Conservation (phyloP, 148 eudicot genomes). For the Camellia granthamiana region DNA sequence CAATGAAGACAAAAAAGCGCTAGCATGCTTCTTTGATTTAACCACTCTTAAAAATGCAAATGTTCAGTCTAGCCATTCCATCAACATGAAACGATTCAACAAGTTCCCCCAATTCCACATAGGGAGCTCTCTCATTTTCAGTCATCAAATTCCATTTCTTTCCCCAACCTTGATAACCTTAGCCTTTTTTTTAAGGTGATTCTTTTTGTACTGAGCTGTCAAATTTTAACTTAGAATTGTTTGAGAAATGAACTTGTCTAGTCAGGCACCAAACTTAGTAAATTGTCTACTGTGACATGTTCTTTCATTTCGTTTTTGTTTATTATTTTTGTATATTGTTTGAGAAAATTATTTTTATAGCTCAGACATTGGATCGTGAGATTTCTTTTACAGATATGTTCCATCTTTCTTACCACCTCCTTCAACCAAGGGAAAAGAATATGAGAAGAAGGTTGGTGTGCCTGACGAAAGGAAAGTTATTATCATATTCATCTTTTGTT, state of each 20-base stretch:
- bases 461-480: constrained; percentile 19
- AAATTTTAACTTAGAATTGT: background rate
- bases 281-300: background rate
- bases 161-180: too few relatives aligned
- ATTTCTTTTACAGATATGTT: constrained; percentile 77
- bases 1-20: too few relatives aligned
- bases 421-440: constrained; percentile 73
- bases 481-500: background rate
- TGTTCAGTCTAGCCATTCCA: too few relatives aligned
- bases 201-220: background rate
- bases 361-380: constrained; percentile 25
- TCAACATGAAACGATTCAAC: too few relatives aligned
- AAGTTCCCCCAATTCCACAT: too few relatives aligned
- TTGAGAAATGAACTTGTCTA: background rate
- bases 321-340: background rate
- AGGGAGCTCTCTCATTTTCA: too few relatives aligned
- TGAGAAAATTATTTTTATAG: constrained; percentile 3
- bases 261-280: background rate
- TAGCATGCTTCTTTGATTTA: too few relatives aligned
- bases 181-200: too few relatives aligned
- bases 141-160: too few relatives aligned
- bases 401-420: constrained; percentile 98
- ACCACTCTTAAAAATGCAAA: too few relatives aligned
- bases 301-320: constrained; percentile 4
- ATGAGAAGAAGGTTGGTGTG: constrained; percentile 71